Evolutionary conservation across 2,329 filamentous ascomycete genomes (phyloP).

Genomic region (Trichoderma sp.): DNA sequence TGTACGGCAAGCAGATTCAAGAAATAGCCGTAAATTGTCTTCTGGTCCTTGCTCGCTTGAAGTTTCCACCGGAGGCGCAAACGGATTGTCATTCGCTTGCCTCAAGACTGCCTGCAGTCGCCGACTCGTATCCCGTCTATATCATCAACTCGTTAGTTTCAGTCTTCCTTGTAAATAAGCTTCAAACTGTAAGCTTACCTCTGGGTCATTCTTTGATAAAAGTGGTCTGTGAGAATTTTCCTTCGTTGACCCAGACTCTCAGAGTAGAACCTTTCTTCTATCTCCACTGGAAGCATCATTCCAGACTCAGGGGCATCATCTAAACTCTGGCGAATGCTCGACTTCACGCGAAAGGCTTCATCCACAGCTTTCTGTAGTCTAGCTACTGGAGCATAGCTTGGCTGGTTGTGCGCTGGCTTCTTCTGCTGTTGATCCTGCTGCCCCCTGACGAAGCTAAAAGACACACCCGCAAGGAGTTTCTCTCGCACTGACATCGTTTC

Average conservation of each 20-base stretch:
- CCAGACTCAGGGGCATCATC: not conserved
- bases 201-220: not conserved
- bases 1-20: constrained; percentile 23
- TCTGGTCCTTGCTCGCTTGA: not conserved
- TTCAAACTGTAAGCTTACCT: not conserved
- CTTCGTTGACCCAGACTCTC: not conserved
- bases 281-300: not conserved
- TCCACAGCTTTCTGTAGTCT: not conserved
- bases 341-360: not conserved
- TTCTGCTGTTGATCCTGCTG: not conserved
- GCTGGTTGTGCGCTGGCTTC: not conserved
- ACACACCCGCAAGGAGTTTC: constrained; percentile 2
- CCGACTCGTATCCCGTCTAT: not conserved
- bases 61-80: not conserved
- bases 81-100: not conserved
- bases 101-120: constrained; percentile 1
- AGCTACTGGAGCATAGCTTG: not conserved
- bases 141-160: not conserved
- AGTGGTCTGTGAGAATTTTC: not conserved
- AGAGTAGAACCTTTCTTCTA: not conserved
- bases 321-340: not conserved
- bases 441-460: not conserved
- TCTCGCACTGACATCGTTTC: not conserved
- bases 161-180: not conserved
- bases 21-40: constrained; percentile 20